A percentile compares a stretch with the other conserved stretches of the same genome.
These are phyloP conservation scores for Penicillium samsonianum DNA, from an alignment of 495 filamentous ascomycete genomes.

Conservation along the genomic window DNA sequence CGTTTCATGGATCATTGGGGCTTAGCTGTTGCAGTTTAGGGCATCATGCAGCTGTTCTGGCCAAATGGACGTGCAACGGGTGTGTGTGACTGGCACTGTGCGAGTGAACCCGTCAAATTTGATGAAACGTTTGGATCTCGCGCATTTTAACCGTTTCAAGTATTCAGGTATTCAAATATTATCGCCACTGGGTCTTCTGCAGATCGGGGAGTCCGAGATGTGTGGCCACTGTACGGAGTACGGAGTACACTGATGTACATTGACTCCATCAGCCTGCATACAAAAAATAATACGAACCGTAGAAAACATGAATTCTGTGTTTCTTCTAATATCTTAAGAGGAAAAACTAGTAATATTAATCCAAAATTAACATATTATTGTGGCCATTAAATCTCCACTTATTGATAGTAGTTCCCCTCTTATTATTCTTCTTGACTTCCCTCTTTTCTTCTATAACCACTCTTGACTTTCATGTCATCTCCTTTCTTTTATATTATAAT, in stretches of 20 bases:
- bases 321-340: neutral
- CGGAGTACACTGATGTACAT: conserved; percentile 12
- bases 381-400: conserved; percentile 17
- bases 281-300: conserved; percentile 17
- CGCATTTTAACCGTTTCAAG: conserved; percentile 12
- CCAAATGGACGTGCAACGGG: conserved; percentile 35
- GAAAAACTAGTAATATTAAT: neutral
- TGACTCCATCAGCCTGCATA: conserved; percentile 30
- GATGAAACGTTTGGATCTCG: conserved; percentile 22
- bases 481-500: conserved; percentile 55
- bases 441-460: conserved; percentile 32
- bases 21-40: conserved; percentile 38
- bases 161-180: neutral
- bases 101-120: conserved; percentile 10
- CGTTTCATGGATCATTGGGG: conserved; percentile 32
- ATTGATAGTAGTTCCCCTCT: conserved; percentile 15
- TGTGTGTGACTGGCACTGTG: conserved; percentile 25
- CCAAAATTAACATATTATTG: conserved; percentile 14
- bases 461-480: conserved; percentile 41
- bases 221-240: neutral
- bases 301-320: neutral
- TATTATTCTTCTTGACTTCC: conserved; percentile 25
- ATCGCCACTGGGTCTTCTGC: conserved; percentile 16
- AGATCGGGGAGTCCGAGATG: conserved; percentile 29
- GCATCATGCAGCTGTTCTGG: conserved; percentile 31